phyloP scores from a whole-genome alignment of 305 asterid genomes.

The Fraxinus nigra region DNA sequence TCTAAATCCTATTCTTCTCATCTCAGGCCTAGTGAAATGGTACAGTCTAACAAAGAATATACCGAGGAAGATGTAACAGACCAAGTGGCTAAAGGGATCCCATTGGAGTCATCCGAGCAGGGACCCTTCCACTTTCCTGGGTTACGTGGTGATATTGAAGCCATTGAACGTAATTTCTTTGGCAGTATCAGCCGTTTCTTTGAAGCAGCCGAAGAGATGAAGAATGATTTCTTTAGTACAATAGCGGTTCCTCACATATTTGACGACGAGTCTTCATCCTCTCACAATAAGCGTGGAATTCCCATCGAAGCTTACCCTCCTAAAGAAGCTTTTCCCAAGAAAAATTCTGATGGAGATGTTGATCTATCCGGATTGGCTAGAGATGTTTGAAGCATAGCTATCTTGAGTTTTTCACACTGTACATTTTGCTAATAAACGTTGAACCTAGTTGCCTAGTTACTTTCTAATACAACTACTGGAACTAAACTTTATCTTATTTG shows the following conservation, averaged over 20 bases:
- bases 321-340: conserved; percentile 30
- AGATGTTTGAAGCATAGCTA: conserved; percentile 52
- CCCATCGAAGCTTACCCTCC: conserved; percentile 41
- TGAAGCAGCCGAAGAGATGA: conserved; percentile 74
- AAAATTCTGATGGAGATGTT: conserved; percentile 44
- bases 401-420: not conserved
- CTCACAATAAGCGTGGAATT: conserved; percentile 31
- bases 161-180: conserved; percentile 60
- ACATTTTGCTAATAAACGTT: not conserved
- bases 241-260: conserved; percentile 40
- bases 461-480: not conserved
- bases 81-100: conserved; percentile 50
- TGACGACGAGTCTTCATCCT: conserved; percentile 30
- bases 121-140: conserved; percentile 57
- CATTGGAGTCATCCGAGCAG: conserved; percentile 32
- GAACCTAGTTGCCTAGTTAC: not conserved
- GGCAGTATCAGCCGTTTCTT: conserved; percentile 47
- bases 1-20: not conserved
- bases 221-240: conserved; percentile 48
- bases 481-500: not conserved
- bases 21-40: conserved; percentile 77
- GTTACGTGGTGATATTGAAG: conserved; percentile 62
- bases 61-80: conserved; percentile 83
- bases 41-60: conserved; percentile 62
- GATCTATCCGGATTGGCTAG: conserved; percentile 62